Conservation (phyloP, 129 eudicot genomes). For the Calendula officinalis region DNA sequence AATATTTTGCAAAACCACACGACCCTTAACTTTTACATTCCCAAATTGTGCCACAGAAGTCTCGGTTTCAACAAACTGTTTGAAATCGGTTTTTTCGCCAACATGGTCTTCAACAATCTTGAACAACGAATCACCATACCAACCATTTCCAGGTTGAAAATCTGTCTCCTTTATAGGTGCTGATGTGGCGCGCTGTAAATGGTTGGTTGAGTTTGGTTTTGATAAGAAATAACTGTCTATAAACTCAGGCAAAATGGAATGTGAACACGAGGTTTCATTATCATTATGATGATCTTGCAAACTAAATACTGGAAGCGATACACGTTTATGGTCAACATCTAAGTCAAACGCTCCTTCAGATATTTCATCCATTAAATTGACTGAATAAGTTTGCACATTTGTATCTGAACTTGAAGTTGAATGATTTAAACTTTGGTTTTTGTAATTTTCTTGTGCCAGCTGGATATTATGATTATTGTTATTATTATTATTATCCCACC, state of each 20-base stretch:
- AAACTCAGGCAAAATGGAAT: conserved; percentile 41
- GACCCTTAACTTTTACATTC: conserved; percentile 54
- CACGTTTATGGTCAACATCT: conserved; percentile 25
- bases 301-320: conserved; percentile 30
- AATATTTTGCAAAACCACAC: conserved; percentile 58
- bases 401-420: conserved; percentile 40
- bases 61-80: conserved; percentile 21
- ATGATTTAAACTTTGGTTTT: conserved; percentile 21
- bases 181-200: conserved; percentile 31
- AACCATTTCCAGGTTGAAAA: conserved; percentile 48
- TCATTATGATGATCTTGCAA: conserved; percentile 8
- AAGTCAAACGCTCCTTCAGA: conserved; percentile 76
- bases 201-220: conserved; percentile 37
- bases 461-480: conserved; percentile 23
- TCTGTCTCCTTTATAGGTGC: conserved; percentile 32
- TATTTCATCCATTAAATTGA: conserved; percentile 74
- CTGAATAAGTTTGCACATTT: conserved; percentile 28
- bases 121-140: conserved; percentile 60
- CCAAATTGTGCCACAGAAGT: conserved; percentile 24
- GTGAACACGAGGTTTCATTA: conserved; percentile 28
- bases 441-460: conserved; percentile 44
- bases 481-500: conserved; percentile 50
- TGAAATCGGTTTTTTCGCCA: conserved; percentile 20
- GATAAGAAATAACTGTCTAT: conserved; percentile 85
- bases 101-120: conserved; percentile 72